A percentile compares a stretch with the other conserved stretches of the same genome.
These are phyloP conservation scores for Colletotrichum eleusines DNA, from an alignment of 2,329 filamentous ascomycete species.

Conservation along the genomic window DNA sequence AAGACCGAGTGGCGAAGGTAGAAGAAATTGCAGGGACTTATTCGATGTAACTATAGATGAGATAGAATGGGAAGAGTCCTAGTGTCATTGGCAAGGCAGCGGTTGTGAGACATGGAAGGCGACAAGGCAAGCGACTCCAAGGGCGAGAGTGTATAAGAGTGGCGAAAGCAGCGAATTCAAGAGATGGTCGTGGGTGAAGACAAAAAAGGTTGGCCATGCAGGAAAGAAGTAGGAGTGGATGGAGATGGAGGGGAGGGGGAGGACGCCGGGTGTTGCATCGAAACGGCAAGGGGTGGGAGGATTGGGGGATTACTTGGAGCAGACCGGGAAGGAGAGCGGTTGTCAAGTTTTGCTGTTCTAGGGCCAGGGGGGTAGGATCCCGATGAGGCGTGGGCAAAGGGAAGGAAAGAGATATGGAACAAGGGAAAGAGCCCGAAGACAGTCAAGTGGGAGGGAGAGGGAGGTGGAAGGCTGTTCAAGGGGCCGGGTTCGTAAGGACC, in stretches of 20 bases:
- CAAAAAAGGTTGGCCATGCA: slow-evolving; percentile 12
- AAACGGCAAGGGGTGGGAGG: slow-evolving; percentile 7
- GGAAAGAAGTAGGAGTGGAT: slow-evolving; percentile 24
- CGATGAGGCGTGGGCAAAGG: background rate
- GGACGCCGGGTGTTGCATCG: slow-evolving; percentile 10
- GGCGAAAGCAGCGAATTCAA: slow-evolving; percentile 1
- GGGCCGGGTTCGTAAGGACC: slow-evolving; percentile 22
- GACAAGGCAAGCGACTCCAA: slow-evolving; percentile 10
- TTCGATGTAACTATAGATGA: background rate
- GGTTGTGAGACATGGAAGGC: slow-evolving; percentile 23
- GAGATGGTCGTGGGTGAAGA: background rate
- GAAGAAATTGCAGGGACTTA: slow-evolving; percentile 2
- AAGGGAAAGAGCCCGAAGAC: background rate
- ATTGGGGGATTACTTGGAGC: background rate
- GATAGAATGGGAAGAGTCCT: background rate
- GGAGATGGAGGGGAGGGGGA: slow-evolving; percentile 7
- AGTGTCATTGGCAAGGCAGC: background rate
- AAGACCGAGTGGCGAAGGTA: background rate
- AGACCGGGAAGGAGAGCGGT: slow-evolving; percentile 9
- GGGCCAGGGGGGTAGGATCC: background rate
- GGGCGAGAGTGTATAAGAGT: background rate
- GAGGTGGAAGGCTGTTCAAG: background rate
- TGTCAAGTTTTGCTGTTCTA: slow-evolving; percentile 27
- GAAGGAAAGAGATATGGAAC: background rate
- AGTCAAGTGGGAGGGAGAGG: background rate